Evolutionary conservation across 768 basidiomycete genomes (phyloP), one percentile per base, ranked within the genome.

Genomic region (Tephrocybe sp.): DNA sequence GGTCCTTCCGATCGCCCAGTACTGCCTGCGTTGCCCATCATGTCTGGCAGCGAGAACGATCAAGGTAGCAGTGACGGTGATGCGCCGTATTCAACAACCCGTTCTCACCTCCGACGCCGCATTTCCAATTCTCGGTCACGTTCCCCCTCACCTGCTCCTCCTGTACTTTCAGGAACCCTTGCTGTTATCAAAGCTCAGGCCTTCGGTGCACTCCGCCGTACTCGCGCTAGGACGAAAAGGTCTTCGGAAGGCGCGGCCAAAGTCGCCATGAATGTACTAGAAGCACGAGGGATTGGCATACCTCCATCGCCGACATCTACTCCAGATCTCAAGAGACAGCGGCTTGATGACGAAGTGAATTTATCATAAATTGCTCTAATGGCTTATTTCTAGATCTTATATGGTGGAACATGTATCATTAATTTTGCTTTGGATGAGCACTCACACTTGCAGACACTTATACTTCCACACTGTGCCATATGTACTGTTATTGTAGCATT

Each of bases 131-230:
- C 79, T 29, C 75, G 73, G 56, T 73, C 77, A n/a, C 75, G 75
- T 42, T 78, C 78, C 3, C 71, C 73, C 34, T 78, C 77, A 10
- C 75, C 76, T 36, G 61, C 63, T 51, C 63, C 70, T 46, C 66
- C 77, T 29, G 66, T 70, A 16, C 68, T 90, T 61, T 89, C 86
- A 42, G 86, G 87, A 21, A 92, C 91, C 24, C 79, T 93, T 40
- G 90, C 91, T 45, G 89, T 92, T 49, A 91, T 93, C 70, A 93
- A 92, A 70, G 90, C 90, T 36, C 89, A 92, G 63, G 85, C 91
- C 31, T 93, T 92, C 63, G 91, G 90, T 25, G 88, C 88, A 16
- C 72, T 91, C 55, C 84, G 90, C 44, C 77, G 90, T 65, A 86
- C 89, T 47, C 81, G 90, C 50, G 76, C 84, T 36, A 78, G 86